Evolutionary conservation across 345 rosid species (phyloP), one percentile per base, ranked within the genome.

Genomic region (Salix dunnii): DNA sequence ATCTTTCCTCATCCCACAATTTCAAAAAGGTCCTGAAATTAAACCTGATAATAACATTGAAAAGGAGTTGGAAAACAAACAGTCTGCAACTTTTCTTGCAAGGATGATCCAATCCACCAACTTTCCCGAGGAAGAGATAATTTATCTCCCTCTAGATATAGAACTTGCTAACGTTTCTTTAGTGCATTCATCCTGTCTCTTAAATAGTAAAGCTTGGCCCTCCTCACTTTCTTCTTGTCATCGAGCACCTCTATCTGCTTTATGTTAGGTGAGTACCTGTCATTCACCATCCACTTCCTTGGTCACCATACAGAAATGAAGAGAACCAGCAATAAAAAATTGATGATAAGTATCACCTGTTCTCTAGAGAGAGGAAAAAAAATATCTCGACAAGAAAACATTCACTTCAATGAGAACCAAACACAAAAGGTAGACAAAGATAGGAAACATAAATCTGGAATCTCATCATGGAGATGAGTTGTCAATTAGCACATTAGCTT

Each of bases 161-260:
- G 46, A 42, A 48, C 74, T 71, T 55, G 46, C 79, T 85, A 84
- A 18, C 84, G 74, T 74, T 84, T 87, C 85, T 89, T 93, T n/a
- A 91, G 97, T 76, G 98, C 88, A 80, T 94, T 92, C 97, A 94
- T 89, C 92, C 83, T 92, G 81, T 96, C 95, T 81, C 97, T 86
- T 14, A 94, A 92, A 86, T 94, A 87, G 81, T 96, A 96, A 68
- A 94, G 97, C 88, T 94, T 92, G 35, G 98, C 99, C 87, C 99
- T 92, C 81, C 95, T 88, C 82, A 91, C 97, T 79, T 82, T 94
- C 86, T 90, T 94, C 97, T 90, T 94, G 84, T 91, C 62, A 55
- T 55, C 98, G 89, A 94, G 83, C 85, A 91, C 94, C 89, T 90
- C 91, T 48, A 93, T 91, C 89, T 91, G 98, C 92, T 88, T 92